Base-by-base conservation (phyloP, 768 basidiomycete species). In the Leucocoprinus leucothites region DNA sequence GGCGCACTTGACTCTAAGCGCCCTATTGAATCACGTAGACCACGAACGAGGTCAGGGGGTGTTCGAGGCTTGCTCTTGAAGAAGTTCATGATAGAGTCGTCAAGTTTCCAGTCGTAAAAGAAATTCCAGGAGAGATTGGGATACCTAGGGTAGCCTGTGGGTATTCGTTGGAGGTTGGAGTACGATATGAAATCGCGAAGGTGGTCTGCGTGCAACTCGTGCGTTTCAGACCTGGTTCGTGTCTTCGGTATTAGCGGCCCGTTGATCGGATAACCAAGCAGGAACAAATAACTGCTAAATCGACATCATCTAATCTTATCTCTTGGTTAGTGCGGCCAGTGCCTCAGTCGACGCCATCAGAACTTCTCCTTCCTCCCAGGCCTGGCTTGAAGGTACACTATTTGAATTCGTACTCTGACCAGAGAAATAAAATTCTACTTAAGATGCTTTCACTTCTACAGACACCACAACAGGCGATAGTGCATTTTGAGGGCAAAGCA, bases 21-120 rank as follows among this genome's bases (percentile, higher is more conserved):
- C 60, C 82, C 81, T 62, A 94, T 82, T 50, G 87, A 81, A 66
- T 96, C 94, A 28, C 86, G 80, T 46, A 95, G 76, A 47, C 86
- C 82, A 43, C 87, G 82, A 28, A 96, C 89, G 60, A 95, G 81
- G 66, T 97, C 94, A 45, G 91, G 84, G 7, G 94, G 94, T 31
- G 89, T 89, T 65, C 91, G 79, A 42, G 82, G 86, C 68, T 92
- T 95, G 19, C 90, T 85, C 76, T 92, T 94, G 85, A 96, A 96
- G 77, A 96, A 95, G 73, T 95, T 95, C 94, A 96, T 95, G 43
- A 9, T n/a, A 18, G 40, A 21, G 42, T 41, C 11, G 26, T 26
- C 6, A 19, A 26, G 36, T 9, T 11, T 6, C n/a, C 21, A 36
- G 25, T 22, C 21, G 48, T 38, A 21, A 35, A 54, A 49, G 24